Evolutionary conservation across 2,329 filamentous ascomycete species (phyloP), one percentile per base, ranked within the genome.

Genomic region (Plenodomus tracheiphilus): DNA sequence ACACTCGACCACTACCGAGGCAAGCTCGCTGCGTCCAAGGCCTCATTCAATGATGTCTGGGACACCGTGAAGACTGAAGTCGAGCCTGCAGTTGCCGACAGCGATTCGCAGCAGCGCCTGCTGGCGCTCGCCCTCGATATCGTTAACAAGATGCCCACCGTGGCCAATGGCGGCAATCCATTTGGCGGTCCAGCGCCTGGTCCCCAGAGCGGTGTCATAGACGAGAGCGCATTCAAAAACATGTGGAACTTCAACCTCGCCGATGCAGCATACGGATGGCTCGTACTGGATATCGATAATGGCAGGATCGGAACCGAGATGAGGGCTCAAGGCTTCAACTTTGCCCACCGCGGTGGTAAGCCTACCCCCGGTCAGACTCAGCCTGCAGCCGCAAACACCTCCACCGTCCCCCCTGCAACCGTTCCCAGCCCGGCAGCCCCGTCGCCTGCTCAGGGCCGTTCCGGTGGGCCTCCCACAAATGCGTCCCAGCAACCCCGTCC

Each of bases 161-260:
- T 91, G 30, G 94, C 94, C 32, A 95, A 93, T 53, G 94, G 94
- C 46, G 94, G 94, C 18, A 97, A 97, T 71, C 94, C 94, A 5
- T 99, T 99, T 67, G 94, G 94, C 38, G 93, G 93, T 13, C 89
- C 90, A 22, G 84, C 86, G 44, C 84, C 85, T 41, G 88, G 87
- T 34, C 85, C 81, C 44, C 82, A 84, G 49, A 86, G 90, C 42
- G 94, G 94, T 25, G 89, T 96, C 67, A 91, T 99, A 16, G 94
- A 99, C 56, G 94, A 99, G 79, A 97, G 92, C 65, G 94, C 94
- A 1, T 99, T 99, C 83, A 99, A 99, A 80, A 99, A 99, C 73
- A 97, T 97, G 94, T 99, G 94, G 94, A 99, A 99, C 75, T 99
- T 99, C 77, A 97, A 97, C 74, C 76, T 99, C 59, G 94, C 94